phyloP scores from a whole-genome alignment of 139 green algal genomes.

The Picochlorum sp. region DNA sequence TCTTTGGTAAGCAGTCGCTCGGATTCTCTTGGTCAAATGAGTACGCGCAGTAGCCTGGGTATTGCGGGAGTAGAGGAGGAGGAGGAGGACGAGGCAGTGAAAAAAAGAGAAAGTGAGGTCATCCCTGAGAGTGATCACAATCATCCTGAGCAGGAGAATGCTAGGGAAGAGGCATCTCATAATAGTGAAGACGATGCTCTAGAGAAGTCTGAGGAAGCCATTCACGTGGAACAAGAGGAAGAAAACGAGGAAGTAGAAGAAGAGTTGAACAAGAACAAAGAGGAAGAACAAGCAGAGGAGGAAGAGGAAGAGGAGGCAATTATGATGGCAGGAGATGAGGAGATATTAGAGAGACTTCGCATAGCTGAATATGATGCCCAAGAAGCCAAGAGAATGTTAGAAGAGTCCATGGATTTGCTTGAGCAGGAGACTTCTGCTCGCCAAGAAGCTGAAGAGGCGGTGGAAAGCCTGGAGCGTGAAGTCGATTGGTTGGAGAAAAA shows the following conservation, averaged over 20 bases:
- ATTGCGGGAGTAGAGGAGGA: conserved; percentile 1
- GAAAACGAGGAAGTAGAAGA: not conserved
- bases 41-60: not conserved
- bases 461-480: not conserved
- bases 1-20: conserved; percentile 22
- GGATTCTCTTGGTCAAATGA: conserved; percentile 1
- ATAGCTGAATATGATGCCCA: conserved; percentile 13
- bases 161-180: not conserved
- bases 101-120: not conserved
- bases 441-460: not conserved
- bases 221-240: not conserved
- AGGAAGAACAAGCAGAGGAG: not conserved
- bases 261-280: not conserved
- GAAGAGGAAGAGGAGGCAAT: conserved; percentile 5
- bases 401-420: conserved; percentile 22
- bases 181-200: not conserved
- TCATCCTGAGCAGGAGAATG: not conserved
- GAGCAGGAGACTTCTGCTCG: conserved; percentile 13
- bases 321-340: not conserved
- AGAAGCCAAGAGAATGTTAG: conserved; percentile 19
- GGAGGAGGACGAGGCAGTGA: not conserved
- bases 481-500: conserved; percentile 18
- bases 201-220: not conserved
- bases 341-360: conserved; percentile 3
- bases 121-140: not conserved